Conservation (phyloP, 176 grass and related monocot genomes). For the Secale cereale region DNA sequence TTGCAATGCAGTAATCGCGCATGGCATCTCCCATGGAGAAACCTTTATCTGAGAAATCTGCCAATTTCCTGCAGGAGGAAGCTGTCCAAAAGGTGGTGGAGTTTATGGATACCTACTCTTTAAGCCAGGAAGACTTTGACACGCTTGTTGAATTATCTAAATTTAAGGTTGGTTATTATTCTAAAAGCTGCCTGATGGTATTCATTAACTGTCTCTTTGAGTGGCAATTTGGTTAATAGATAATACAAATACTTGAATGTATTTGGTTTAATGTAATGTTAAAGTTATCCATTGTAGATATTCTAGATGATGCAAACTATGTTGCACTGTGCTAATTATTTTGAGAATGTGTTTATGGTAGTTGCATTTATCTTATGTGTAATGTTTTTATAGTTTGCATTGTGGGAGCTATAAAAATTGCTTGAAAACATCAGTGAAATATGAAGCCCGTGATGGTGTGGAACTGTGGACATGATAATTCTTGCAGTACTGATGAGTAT, state of each 20-base stretch:
- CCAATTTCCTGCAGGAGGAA: slow-evolving; percentile 54
- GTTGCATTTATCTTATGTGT: not conserved
- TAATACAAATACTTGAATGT: not conserved
- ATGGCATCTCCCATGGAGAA: not conserved
- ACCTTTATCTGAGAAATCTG: not conserved
- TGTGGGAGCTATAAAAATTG: slow-evolving; percentile 3
- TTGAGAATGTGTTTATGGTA: not conserved
- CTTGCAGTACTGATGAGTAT: not conserved
- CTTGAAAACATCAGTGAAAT: not conserved
- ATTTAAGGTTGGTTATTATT: slow-evolving; percentile 69
- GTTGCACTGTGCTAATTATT: not conserved
- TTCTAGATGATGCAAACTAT: not conserved
- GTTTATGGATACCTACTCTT: slow-evolving; percentile 95
- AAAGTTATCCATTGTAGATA: not conserved
- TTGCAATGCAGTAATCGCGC: not conserved
- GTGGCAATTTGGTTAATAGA: not conserved
- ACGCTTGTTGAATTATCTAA: slow-evolving; percentile 92
- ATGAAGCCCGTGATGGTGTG: not conserved
- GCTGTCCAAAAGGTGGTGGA: slow-evolving; percentile 87
- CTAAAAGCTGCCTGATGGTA: not conserved
- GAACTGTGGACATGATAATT: not conserved
- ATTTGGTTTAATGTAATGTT: not conserved
- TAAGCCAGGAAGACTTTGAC: slow-evolving; percentile 95
- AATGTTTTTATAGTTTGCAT: not conserved
- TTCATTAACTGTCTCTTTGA: slow-evolving; percentile 11